Conservation (phyloP, 176 grass and related monocot genomes). For the Carex littledalei region DNA sequence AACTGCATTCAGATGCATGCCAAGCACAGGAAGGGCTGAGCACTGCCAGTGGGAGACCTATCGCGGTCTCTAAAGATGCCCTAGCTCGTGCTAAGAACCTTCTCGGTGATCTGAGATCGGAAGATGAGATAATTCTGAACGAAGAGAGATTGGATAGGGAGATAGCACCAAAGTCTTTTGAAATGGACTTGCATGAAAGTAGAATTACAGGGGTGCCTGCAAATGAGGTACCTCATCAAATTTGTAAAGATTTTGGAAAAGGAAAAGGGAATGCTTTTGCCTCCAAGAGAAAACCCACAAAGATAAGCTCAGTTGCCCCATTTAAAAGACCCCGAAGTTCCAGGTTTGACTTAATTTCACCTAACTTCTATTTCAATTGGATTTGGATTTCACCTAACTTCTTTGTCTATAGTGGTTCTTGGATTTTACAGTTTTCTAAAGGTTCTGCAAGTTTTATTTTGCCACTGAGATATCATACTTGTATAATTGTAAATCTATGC, state of each 20-base stretch:
- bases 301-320: slow-evolving; percentile 55
- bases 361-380: slow-evolving; percentile 22
- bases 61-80: slow-evolving; percentile 60
- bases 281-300: slow-evolving; percentile 41
- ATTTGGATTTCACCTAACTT: neutral
- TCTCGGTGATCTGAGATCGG: slow-evolving; percentile 45
- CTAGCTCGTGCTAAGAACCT: slow-evolving; percentile 66
- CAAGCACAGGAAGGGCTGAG: slow-evolving; percentile 40
- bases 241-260: slow-evolving; percentile 32
- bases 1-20: slow-evolving; percentile 29
- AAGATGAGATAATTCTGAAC: slow-evolving; percentile 22
- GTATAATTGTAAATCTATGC: neutral
- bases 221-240: slow-evolving; percentile 52
- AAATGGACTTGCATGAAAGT: slow-evolving; percentile 34
- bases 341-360: slow-evolving; percentile 48
- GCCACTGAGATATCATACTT: neutral
- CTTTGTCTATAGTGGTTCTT: neutral
- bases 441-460: neutral
- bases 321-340: slow-evolving; percentile 84
- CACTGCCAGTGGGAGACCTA: slow-evolving; percentile 55
- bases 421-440: neutral
- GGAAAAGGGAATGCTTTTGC: slow-evolving; percentile 27
- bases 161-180: slow-evolving; percentile 28
- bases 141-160: slow-evolving; percentile 27
- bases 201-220: slow-evolving; percentile 35